Evolutionary conservation across 129 eudicot species (phyloP).

Genomic region (Scalesia atractyloides): DNA sequence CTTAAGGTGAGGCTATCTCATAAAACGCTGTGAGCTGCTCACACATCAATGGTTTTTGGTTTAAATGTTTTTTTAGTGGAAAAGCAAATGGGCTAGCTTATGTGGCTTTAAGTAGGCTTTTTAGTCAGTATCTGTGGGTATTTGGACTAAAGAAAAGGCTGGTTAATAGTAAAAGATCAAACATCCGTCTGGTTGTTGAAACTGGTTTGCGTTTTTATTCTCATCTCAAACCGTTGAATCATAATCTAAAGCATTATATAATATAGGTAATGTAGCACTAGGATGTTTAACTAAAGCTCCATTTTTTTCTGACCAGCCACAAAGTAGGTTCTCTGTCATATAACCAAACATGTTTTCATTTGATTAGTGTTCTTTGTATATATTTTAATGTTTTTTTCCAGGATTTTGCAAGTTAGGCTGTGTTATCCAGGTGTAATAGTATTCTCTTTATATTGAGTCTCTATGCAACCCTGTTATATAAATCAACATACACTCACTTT

Average conservation of each 20-base stretch:
- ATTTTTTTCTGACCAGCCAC: background rate
- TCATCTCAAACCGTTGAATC: background rate
- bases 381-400: background rate
- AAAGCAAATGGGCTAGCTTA: background rate
- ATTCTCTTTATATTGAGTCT: too few relatives aligned
- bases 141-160: background rate
- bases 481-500: too few relatives aligned
- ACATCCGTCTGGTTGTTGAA: background rate
- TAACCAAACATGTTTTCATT: background rate
- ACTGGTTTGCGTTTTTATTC: background rate
- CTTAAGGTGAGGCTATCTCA: background rate
- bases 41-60: background rate
- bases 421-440: background rate
- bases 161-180: background rate
- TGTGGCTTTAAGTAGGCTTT: background rate
- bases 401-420: slow-evolving; percentile 8
- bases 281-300: background rate
- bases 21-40: background rate
- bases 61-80: background rate
- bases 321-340: background rate
- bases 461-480: too few relatives aligned
- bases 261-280: background rate
- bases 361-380: background rate
- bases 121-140: background rate
- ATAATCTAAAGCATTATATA: background rate